Percentiles rank a stretch among this genome's conserved stretches.
phyloP scores from a whole-genome alignment of 192 early-diverging fungal genomes.

The Coemansia sp. region DNA sequence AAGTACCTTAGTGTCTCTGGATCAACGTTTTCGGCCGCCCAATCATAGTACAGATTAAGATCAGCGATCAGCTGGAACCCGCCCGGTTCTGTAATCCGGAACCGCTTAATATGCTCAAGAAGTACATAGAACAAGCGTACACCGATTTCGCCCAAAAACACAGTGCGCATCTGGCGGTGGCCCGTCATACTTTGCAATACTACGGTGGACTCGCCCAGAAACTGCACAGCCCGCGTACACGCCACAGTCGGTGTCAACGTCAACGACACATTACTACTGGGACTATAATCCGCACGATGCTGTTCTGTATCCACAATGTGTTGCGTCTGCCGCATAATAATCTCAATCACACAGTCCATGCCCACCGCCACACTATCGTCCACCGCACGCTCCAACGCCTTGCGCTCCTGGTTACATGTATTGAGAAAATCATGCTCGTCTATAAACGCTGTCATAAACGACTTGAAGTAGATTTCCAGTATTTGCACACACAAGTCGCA shows the following conservation, averaged over 20 bases:
- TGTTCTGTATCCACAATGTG: constrained; percentile 78
- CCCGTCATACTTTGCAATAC: constrained; percentile 68
- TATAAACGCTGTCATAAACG: constrained; percentile 81
- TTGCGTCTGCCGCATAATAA: constrained; percentile 82
- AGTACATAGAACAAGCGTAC: constrained; percentile 83
- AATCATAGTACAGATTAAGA: constrained; percentile 53
- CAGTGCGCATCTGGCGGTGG: constrained; percentile 83
- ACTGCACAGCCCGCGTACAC: constrained; percentile 73
- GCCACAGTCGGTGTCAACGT: constrained; percentile 82
- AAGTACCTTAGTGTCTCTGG: constrained; percentile 47
- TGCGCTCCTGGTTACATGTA: constrained; percentile 89
- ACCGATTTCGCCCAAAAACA: constrained; percentile 89
- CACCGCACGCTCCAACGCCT: constrained; percentile 76
- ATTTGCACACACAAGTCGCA: constrained; percentile 92
- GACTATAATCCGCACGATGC: constrained; percentile 70
- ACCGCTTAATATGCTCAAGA: constrained; percentile 78
- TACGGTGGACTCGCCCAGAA: constrained; percentile 72
- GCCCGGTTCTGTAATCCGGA: constrained; percentile 78
- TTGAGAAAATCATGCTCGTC: constrained; percentile 91
- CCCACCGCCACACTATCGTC: constrained; percentile 91
- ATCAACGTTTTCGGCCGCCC: constrained; percentile 35
- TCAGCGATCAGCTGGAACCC: constrained; percentile 84
- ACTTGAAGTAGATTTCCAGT: constrained; percentile 89
- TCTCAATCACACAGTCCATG: constrained; percentile 89
- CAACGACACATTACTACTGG: constrained; percentile 56